Evolutionary conservation across 768 basidiomycete species (phyloP), one percentile per base, ranked within the genome.

Genomic region (Cystobasidium tubakii): DNA sequence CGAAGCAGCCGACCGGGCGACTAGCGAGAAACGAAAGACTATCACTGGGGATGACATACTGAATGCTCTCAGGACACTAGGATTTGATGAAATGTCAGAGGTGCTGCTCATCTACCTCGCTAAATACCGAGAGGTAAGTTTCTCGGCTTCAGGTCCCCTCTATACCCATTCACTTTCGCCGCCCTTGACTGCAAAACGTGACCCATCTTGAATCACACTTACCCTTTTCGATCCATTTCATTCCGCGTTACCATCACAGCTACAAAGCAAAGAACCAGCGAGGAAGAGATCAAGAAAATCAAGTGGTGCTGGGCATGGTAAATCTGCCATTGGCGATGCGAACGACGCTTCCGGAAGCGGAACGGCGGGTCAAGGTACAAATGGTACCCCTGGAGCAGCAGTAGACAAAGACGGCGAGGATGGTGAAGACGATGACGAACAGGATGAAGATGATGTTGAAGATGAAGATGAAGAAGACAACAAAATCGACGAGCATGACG

Each of bases 11-110:
- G 95, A 97, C 82, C 92, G 92, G 79, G 94, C 92, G 77, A 86
- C 90, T 80, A 84, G 90, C 77, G 94, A 97, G 84, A 98, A 98
- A 82, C 86, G 95, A 75, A 98, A 98, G 84, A 98, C 95, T 73
- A 93, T 97, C 54, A 93, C 92, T 15, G 95, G 95, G 29, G 94
- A 98, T 84, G 95, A 98, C 81, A 94, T 98, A 57, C 82, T 98
- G 72, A 90, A 91, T 77, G 93, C 93, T n/a, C 93, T 97, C 91
- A 83, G 86, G 42, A 86, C 88, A 43, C 85, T 98, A 25, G 95
- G 95, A 27, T 96, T 96, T 78, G 94, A 96, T 77, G 90, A 95
- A 78, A 96, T 97, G 55, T 67, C 89, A 62, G 91, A 93, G 83
- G 90, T 90, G 42, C 83, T 96, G 72, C 92, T 90, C 83, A 91